Conservation (phyloP, 768 basidiomycete genomes). For the Psilocybe sp. region DNA sequence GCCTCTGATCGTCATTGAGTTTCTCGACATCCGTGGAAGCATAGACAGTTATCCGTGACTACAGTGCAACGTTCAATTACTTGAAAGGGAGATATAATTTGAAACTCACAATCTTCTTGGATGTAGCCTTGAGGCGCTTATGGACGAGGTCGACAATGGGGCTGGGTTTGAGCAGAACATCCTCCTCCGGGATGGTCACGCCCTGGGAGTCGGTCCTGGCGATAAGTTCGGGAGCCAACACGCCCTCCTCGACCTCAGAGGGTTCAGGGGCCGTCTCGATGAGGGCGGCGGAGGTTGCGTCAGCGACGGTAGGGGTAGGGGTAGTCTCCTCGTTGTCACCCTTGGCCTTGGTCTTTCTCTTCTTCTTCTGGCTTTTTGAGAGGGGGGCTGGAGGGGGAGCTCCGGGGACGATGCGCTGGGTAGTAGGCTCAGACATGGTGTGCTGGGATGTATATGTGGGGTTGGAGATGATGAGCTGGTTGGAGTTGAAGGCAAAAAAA, state of each 20-base stretch:
- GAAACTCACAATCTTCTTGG: constrained; percentile 77
- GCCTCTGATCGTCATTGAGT: constrained; percentile 87
- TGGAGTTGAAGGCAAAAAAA: constrained; percentile 24
- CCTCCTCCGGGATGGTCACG: constrained; percentile 43
- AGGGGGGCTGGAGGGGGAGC: constrained; percentile 61
- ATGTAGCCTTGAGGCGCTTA: constrained; percentile 73
- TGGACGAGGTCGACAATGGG: constrained; percentile 76
- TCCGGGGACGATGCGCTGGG: constrained; percentile 68
- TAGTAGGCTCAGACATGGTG: constrained; percentile 33
- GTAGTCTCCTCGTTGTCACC: constrained; percentile 41
- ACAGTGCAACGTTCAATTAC: constrained; percentile 11
- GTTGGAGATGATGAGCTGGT: constrained; percentile 18
- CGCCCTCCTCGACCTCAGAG: constrained; percentile 44
- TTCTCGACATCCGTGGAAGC: constrained; percentile 63
- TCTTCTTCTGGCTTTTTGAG: constrained; percentile 72
- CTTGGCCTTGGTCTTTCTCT: constrained; percentile 48
- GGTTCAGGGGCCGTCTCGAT: constrained; percentile 50
- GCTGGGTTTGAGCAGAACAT: constrained; percentile 47
- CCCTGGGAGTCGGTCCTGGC: constrained; percentile 38
- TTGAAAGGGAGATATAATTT: constrained; percentile 6
- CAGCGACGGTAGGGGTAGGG: constrained; percentile 40
- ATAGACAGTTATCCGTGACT: constrained; percentile 77
- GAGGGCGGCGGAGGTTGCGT: constrained; percentile 41
- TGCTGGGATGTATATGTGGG: constrained; percentile 13
- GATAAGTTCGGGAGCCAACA: constrained; percentile 43